Evolutionary conservation across 805 yeast species (phyloP).

Genomic region (Candida patagonica): DNA sequence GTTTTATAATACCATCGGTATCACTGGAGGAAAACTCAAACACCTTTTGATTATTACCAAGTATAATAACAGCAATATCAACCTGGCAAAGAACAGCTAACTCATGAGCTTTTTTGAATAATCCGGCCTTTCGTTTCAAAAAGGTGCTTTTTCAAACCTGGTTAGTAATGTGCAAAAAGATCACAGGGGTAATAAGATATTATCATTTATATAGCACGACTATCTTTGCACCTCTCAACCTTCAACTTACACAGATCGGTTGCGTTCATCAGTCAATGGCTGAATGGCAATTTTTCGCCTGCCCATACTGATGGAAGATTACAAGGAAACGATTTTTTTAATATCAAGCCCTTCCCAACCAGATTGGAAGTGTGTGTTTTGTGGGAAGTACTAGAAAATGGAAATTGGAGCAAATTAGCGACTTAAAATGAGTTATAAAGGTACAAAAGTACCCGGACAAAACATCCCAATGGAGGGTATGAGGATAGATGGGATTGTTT

Average conservation of each 20-base stretch:
- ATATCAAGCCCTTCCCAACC: too few relatives aligned
- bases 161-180: neutral
- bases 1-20: slow-evolving; percentile 36
- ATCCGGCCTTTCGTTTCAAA: slow-evolving; percentile 88
- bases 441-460: too few relatives aligned
- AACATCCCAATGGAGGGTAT: too few relatives aligned
- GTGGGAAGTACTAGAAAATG: too few relatives aligned
- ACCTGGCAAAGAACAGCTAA: slow-evolving; percentile 86
- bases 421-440: too few relatives aligned
- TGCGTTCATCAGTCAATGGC: slow-evolving; percentile 85
- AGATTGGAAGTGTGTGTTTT: too few relatives aligned
- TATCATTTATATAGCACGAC: slow-evolving; percentile 1
- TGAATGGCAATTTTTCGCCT: slow-evolving; percentile 91
- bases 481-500: too few relatives aligned
- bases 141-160: slow-evolving; percentile 51
- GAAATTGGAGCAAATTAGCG: too few relatives aligned
- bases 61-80: slow-evolving; percentile 81
- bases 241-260: slow-evolving; percentile 38
- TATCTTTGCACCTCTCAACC: too few relatives aligned
- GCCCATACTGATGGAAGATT: slow-evolving; percentile 79
- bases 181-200: neutral
- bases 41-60: slow-evolving; percentile 67
- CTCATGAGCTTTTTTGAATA: slow-evolving; percentile 74
- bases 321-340: too few relatives aligned
- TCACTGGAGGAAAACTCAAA: slow-evolving; percentile 77